phyloP scores from a whole-genome alignment of 2,329 filamentous ascomycete genomes.

The Aspergillus eucalypticola region DNA sequence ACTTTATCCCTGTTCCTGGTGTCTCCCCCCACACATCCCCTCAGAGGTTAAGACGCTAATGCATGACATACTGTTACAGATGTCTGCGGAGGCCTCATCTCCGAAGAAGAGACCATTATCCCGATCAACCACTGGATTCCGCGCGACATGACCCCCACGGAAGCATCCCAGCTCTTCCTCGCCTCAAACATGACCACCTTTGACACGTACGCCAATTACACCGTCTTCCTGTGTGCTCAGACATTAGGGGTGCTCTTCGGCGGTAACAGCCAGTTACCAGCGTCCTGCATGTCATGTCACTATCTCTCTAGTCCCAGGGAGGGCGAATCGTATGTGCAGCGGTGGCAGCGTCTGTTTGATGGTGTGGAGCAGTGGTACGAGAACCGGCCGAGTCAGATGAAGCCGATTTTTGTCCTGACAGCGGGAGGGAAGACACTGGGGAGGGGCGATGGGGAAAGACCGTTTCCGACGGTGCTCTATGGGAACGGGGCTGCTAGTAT shows the following conservation, averaged over 20 bases:
- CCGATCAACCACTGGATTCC: conserved; percentile 50
- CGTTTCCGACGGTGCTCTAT: conserved; percentile 30
- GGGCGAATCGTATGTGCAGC: conserved; percentile 24
- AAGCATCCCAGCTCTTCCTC: conserved; percentile 28
- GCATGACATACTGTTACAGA: conserved; percentile 29
- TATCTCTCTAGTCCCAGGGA: conserved; percentile 23
- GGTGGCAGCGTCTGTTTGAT: conserved; percentile 45
- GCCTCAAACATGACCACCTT: conserved; percentile 34
- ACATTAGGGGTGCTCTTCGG: conserved; percentile 44
- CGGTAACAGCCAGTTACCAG: not conserved
- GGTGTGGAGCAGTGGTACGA: conserved; percentile 47
- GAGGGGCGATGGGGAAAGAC: conserved; percentile 12
- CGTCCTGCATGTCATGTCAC: conserved; percentile 16
- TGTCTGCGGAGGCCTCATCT: conserved; percentile 56
- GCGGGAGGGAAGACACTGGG: conserved; percentile 3
- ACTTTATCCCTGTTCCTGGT: not conserved
- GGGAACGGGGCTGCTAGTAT: conserved; percentile 31
- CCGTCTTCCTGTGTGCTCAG: conserved; percentile 52
- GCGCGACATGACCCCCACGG: conserved; percentile 22
- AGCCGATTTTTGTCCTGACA: conserved; percentile 26
- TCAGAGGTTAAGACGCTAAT: not conserved
- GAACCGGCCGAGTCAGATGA: conserved; percentile 32
- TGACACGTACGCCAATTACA: conserved; percentile 54
- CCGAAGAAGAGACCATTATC: conserved; percentile 53
- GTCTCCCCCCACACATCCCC: not conserved